Conservation (phyloP, 2,329 filamentous ascomycete genomes). For the Alternaria novae-zelandiae region DNA sequence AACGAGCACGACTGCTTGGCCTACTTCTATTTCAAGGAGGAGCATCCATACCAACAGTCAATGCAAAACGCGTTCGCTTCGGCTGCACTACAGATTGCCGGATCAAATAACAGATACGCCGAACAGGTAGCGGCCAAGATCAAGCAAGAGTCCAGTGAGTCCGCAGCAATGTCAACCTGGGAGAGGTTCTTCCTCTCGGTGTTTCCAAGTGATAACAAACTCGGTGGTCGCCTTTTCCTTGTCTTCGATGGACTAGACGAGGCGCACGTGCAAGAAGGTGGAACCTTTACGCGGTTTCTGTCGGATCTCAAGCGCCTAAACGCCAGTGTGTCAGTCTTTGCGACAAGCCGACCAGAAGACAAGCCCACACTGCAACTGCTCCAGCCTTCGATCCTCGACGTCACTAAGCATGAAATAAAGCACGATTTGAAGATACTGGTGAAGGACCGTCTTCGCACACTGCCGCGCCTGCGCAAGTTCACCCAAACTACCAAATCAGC, state of each 20-base stretch:
- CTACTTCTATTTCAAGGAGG: constrained; percentile 51
- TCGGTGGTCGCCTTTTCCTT: neutral
- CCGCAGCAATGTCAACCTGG: neutral
- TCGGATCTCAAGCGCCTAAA: neutral
- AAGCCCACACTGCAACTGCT: neutral
- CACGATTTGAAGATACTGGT: neutral
- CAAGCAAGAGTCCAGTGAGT: constrained; percentile 25
- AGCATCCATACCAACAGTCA: constrained; percentile 27
- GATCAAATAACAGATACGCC: constrained; percentile 37
- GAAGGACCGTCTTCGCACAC: neutral
- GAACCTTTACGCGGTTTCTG: neutral
- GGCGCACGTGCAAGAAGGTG: neutral
- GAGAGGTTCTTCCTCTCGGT: neutral
- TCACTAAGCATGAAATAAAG: neutral
- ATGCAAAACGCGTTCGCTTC: constrained; percentile 35
- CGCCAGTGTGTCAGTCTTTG: neutral
- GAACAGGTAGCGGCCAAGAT: constrained; percentile 39
- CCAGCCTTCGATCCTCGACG: neutral
- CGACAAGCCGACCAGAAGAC: neutral
- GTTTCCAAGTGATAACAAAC: neutral
- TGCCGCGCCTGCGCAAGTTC: constrained; percentile 17
- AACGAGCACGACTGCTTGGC: constrained; percentile 13
- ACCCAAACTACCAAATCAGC: constrained; percentile 35
- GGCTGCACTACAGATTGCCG: constrained; percentile 40
- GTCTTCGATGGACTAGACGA: constrained; percentile 1